Conservation (phyloP, 2,329 filamentous ascomycete species). For the Coniella vitis region DNA sequence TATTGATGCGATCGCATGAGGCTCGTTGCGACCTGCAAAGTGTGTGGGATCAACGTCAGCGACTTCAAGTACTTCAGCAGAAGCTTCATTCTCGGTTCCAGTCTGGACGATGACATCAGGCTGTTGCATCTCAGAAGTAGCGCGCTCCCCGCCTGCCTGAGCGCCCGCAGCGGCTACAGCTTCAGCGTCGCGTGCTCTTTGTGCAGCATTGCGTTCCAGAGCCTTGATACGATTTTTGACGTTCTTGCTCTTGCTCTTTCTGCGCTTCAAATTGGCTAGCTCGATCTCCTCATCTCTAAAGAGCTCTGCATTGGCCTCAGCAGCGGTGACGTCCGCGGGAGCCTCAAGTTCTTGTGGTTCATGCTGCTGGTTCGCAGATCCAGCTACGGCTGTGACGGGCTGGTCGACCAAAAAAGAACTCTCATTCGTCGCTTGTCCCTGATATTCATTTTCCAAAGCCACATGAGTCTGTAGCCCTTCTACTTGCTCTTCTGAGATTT, state of each 20-base stretch:
- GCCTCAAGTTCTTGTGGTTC: neutral
- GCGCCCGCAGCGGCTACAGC: neutral
- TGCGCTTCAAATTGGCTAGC: constrained; percentile 7
- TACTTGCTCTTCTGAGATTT: neutral
- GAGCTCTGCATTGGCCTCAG: constrained; percentile 2
- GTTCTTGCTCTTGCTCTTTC: constrained; percentile 13
- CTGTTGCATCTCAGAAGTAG: neutral
- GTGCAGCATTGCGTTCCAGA: constrained; percentile 6
- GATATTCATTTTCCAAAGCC: neutral
- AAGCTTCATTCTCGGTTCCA: neutral
- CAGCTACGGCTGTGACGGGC: neutral
- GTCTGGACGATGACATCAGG: neutral
- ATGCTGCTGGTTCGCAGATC: neutral
- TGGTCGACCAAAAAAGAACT: neutral
- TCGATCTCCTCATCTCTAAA: constrained; percentile 8
- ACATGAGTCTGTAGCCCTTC: neutral
- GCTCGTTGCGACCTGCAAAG: neutral
- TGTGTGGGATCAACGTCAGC: neutral
- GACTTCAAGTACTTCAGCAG: too few relatives aligned
- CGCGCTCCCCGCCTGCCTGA: neutral
- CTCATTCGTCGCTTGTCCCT: neutral
- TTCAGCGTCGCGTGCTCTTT: constrained; percentile 9
- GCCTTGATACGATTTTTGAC: constrained; percentile 11
- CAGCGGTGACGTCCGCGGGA: neutral
- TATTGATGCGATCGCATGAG: neutral